Evolutionary conservation across 1,139 yeast species (phyloP).

Genomic region (Saccharomyces hybrid): DNA sequence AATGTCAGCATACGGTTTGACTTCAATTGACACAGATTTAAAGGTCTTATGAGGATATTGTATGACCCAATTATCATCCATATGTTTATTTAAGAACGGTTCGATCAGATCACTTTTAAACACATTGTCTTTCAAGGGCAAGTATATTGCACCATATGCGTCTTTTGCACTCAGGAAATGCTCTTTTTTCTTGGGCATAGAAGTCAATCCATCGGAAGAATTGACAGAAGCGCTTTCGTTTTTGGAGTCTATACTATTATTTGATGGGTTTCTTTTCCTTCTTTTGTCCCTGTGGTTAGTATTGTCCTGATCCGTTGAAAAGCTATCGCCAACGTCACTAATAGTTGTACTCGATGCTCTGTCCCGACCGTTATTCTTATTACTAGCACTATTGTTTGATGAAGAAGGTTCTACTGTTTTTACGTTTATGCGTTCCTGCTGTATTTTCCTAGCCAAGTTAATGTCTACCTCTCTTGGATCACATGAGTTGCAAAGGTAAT

Average conservation of each 20-base stretch:
- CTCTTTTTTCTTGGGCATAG: slow-evolving; percentile 27
- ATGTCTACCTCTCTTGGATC: slow-evolving; percentile 54
- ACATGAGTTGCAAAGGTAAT: slow-evolving; percentile 75
- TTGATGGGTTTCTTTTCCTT: slow-evolving; percentile 3
- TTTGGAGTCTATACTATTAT: slow-evolving; percentile 5
- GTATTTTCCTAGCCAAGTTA: slow-evolving; percentile 44
- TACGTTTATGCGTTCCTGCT: slow-evolving; percentile 32
- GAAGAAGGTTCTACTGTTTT: slow-evolving; percentile 11
- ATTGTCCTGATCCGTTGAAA: slow-evolving; percentile 10
- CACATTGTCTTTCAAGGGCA: slow-evolving; percentile 41
- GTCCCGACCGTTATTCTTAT: slow-evolving; percentile 18
- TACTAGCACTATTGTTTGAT: slow-evolving; percentile 1
- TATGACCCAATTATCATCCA: slow-evolving; percentile 27
- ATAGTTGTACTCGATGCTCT: slow-evolving; percentile 5
- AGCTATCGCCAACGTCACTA: slow-evolving; percentile 15
- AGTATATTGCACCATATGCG: slow-evolving; percentile 44
- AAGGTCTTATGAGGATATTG: slow-evolving; percentile 16
- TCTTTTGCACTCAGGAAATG: slow-evolving; percentile 34
- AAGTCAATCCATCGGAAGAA: slow-evolving; percentile 1
- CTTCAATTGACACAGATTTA: slow-evolving; percentile 20
- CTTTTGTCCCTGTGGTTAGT: slow-evolving; percentile 16
- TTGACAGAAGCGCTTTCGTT: not conserved
- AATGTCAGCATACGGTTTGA: slow-evolving; percentile 32
- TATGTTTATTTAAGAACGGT: slow-evolving; percentile 25
- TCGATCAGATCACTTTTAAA: slow-evolving; percentile 36